Base-by-base conservation (phyloP, 495 filamentous ascomycete species). In the Podospora australis region DNA sequence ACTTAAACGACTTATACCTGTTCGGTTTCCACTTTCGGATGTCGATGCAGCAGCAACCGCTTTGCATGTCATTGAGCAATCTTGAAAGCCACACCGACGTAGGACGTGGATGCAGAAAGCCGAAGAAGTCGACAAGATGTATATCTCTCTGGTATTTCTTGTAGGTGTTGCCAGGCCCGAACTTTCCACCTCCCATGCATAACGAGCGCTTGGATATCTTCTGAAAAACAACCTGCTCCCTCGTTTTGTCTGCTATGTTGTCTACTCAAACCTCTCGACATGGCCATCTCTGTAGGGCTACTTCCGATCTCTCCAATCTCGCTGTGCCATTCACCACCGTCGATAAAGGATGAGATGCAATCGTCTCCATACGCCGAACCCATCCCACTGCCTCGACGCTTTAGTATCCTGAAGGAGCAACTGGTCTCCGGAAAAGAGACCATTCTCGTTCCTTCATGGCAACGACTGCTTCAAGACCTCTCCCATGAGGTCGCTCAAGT, bases 361-460 rank as follows among this genome's bases (percentile, higher is more conserved):
- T 26, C 50, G n/a, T 39, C 30, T 34, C 39, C 52, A 2, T 38
- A 36, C 29, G 41, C 58, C 6, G 64, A 64, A 17, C 66, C 68
- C 23, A 69, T 71, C 28, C 81, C 86, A 10, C 72, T 95, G 0
- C 76, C 84, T 2, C 60, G 74, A 17, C 76, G 89, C 9, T 95
- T 90, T 53, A 77, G 79, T 11, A 72, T 81, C 14, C 66, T 94
- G 10, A 95, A 95, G 55, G 58, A 63, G 9, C 65, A 68, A 7
- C 63, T 90, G 10, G 81, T 83, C 20, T 59, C 70, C 4, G 80
- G 82, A 7, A 78, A 80, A 52, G 82, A 86, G 57, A 6, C 45
- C 2, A 40, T 49, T 9, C 30, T 64, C 16, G 39, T 14, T 4
- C 39, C 69, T 6, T 84, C 84, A 22, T 95, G 86, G 84, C 70